A percentile compares a stretch with the other conserved stretches of the same genome.
These are phyloP conservation scores for Fusarium sp. DNA, from an alignment of 2,329 filamentous ascomycete genomes.

Conservation along the genomic window DNA sequence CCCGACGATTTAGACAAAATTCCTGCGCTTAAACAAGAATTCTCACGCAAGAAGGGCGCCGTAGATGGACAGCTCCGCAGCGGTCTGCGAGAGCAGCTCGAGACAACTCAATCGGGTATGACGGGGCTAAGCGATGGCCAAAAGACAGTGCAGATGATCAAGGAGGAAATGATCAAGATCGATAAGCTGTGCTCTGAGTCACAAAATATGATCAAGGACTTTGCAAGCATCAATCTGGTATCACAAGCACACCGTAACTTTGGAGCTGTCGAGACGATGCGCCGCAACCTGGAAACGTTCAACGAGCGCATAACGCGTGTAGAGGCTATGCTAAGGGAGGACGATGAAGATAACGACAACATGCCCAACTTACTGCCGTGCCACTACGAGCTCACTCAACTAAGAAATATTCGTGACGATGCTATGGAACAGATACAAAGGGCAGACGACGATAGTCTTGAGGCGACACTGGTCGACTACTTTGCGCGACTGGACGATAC, in stretches of 20 bases:
- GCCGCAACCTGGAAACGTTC: slow-evolving; percentile 88
- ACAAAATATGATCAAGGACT: slow-evolving; percentile 97
- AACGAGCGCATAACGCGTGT: slow-evolving; percentile 80
- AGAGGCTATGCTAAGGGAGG: slow-evolving; percentile 81
- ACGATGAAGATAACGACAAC: slow-evolving; percentile 86
- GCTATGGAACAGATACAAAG: slow-evolving; percentile 95
- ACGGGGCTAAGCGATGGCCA: slow-evolving; percentile 88
- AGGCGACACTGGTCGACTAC: slow-evolving; percentile 88
- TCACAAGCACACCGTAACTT: slow-evolving; percentile 98
- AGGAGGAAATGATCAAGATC: slow-evolving; percentile 98
- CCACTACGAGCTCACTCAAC: slow-evolving; percentile 90
- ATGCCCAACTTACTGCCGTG: slow-evolving; percentile 92
- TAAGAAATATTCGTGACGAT: slow-evolving; percentile 94
- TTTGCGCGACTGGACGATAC: slow-evolving; percentile 88
- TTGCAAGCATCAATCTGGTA: slow-evolving; percentile 89
- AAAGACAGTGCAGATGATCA: slow-evolving; percentile 90
- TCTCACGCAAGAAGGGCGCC: slow-evolving; percentile 91
- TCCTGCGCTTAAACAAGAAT: slow-evolving; percentile 87
- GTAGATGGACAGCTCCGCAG: slow-evolving; percentile 91
- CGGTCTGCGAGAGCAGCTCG: slow-evolving; percentile 90
- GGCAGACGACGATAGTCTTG: slow-evolving; percentile 77
- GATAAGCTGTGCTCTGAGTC: slow-evolving; percentile 97
- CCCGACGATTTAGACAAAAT: slow-evolving; percentile 99
- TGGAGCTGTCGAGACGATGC: slow-evolving; percentile 92
- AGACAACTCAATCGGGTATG: slow-evolving; percentile 95